Conservation (phyloP, 768 basidiomycete species). For the Termitomyces sp. region DNA sequence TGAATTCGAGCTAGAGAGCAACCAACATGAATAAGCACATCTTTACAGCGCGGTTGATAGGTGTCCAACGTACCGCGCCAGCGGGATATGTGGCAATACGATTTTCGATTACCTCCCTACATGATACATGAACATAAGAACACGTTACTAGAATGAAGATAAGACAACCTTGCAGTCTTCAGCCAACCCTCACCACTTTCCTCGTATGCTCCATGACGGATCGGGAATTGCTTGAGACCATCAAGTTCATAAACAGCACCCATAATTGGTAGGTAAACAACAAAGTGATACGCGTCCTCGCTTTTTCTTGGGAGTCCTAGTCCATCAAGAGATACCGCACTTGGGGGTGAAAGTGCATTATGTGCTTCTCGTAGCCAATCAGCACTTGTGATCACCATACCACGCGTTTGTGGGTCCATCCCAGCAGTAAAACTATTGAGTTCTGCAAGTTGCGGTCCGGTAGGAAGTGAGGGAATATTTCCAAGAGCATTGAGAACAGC, state of each 20-base stretch:
- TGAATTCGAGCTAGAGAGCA: conserved; percentile 74
- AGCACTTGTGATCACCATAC: conserved; percentile 73
- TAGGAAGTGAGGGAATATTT: conserved; percentile 62
- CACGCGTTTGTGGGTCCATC: conserved; percentile 85
- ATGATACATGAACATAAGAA: conserved; percentile 22
- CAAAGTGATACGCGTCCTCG: conserved; percentile 94
- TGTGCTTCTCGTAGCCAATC: conserved; percentile 83
- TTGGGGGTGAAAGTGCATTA: conserved; percentile 90
- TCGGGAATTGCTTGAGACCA: conserved; percentile 74
- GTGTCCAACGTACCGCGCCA: conserved; percentile 61
- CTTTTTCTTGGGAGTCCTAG: conserved; percentile 59
- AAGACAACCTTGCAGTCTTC: conserved; percentile 60
- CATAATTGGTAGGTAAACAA: conserved; percentile 84
- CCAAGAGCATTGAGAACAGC: conserved; percentile 90
- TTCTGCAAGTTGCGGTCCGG: conserved; percentile 65
- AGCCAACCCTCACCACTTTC: conserved; percentile 80
- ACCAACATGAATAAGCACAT: conserved; percentile 5
- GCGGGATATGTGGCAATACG: conserved; percentile 89
- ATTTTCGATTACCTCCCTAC: conserved; percentile 76
- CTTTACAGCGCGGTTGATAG: neutral
- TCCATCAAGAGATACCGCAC: conserved; percentile 82
- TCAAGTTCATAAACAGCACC: conserved; percentile 91
- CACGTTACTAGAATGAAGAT: conserved; percentile 14
- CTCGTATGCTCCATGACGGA: conserved; percentile 72
- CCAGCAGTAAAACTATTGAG: conserved; percentile 72